Percentiles rank a stretch among this genome's conserved stretches.
phyloP scores from a whole-genome alignment of 139 green algal genomes.

The Chlamydomonas sphaeroides region DNA sequence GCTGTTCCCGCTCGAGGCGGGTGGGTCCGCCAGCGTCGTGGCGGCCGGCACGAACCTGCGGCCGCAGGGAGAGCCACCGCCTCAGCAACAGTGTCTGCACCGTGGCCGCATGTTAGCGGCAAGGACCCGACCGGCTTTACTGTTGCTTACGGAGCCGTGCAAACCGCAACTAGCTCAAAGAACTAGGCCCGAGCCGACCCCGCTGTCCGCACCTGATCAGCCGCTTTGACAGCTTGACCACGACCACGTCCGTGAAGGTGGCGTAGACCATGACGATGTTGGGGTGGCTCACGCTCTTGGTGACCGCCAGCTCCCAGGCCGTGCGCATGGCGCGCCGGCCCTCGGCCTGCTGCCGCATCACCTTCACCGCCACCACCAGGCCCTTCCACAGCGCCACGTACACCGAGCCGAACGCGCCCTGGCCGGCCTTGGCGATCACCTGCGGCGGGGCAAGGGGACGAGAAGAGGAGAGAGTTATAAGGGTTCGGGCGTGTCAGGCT shows the following conservation, averaged over 20 bases:
- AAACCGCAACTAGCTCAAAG: too few relatives aligned
- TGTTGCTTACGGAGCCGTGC: too few relatives aligned
- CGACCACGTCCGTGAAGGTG: constrained; percentile 49
- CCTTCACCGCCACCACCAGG: constrained; percentile 52
- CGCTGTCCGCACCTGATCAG: constrained; percentile 23
- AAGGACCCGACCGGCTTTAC: too few relatives aligned
- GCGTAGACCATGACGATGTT: constrained; percentile 52
- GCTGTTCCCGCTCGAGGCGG: neutral
- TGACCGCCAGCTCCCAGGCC: constrained; percentile 52
- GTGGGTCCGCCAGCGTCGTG: constrained; percentile 22
- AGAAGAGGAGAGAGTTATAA: too few relatives aligned
- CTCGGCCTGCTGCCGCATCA: constrained; percentile 51
- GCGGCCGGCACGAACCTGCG: constrained; percentile 37
- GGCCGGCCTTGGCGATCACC: constrained; percentile 50
- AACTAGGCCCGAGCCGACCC: too few relatives aligned
- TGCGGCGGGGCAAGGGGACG: neutral
- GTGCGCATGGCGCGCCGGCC: constrained; percentile 42
- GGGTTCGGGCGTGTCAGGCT: too few relatives aligned
- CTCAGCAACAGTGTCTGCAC: too few relatives aligned
- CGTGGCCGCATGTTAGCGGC: too few relatives aligned
- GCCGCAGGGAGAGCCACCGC: too few relatives aligned
- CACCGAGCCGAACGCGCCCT: constrained; percentile 53
- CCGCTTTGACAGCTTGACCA: constrained; percentile 38
- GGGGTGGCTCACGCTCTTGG: constrained; percentile 40
- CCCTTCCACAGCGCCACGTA: constrained; percentile 55